phyloP scores from a whole-genome alignment of 2,329 filamentous ascomycete genomes.

The Tolypocladium pustulatum region DNA sequence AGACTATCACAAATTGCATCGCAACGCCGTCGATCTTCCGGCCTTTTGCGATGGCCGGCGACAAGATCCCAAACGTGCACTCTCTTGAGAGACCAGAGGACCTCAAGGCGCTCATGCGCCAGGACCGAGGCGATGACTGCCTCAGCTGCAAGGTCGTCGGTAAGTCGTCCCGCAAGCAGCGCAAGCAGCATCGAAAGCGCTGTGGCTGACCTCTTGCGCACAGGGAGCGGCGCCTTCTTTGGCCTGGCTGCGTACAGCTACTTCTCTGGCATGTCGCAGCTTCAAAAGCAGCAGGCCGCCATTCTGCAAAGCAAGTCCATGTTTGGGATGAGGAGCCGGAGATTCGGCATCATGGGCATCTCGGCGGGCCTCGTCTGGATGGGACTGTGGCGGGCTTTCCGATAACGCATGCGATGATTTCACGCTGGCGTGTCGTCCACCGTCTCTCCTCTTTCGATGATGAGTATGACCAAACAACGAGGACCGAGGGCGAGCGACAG shows the following conservation, averaged over 20 bases:
- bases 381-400: constrained; percentile 58
- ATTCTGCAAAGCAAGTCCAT: constrained; percentile 60
- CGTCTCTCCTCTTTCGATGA: neutral
- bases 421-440: neutral
- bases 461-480: neutral
- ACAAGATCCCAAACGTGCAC: constrained; percentile 38
- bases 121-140: constrained; percentile 55
- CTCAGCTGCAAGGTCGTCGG: constrained; percentile 61
- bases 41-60: constrained; percentile 18
- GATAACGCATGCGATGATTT: constrained; percentile 23
- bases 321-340: constrained; percentile 63
- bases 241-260: constrained; percentile 71
- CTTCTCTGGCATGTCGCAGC: constrained; percentile 60
- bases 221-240: constrained; percentile 66
- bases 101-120: constrained; percentile 45
- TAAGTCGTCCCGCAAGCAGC: constrained; percentile 26
- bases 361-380: constrained; percentile 58
- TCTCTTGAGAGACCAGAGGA: constrained; percentile 51
- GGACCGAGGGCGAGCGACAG: neutral
- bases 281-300: constrained; percentile 52
- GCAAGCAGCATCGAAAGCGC: neutral
- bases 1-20: neutral
- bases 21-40: neutral
- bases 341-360: constrained; percentile 55
- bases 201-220: neutral